Conservation (phyloP, 371 early-diverging fungal species). For the Rhizopus stolonifer region DNA sequence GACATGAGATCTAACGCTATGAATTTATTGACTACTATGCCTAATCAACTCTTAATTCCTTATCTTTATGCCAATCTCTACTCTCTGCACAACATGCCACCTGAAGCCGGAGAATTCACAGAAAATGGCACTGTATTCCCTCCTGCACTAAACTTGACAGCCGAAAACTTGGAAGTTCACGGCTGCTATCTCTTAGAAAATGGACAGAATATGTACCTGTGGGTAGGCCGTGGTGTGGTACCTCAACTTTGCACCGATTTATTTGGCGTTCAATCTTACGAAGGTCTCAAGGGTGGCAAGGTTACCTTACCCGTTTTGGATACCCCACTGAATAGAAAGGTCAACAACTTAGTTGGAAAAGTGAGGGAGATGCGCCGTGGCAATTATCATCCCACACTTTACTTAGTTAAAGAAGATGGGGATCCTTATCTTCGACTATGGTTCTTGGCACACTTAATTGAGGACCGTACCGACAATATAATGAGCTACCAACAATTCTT, state of each 20-base stretch:
- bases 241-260: constrained; percentile 75
- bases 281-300: constrained; percentile 63
- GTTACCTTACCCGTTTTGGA: constrained; percentile 60
- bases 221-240: constrained; percentile 81
- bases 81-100: constrained; percentile 81
- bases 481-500: constrained; percentile 87
- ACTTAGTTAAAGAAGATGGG: constrained; percentile 91
- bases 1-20: constrained; percentile 74
- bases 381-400: constrained; percentile 63
- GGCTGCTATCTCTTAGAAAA: constrained; percentile 87
- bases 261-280: constrained; percentile 63
- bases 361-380: constrained; percentile 60
- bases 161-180: constrained; percentile 80
- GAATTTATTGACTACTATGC: constrained; percentile 72
- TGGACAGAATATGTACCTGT: constrained; percentile 82
- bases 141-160: constrained; percentile 75
- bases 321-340: constrained; percentile 56
- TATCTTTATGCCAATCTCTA: constrained; percentile 80
- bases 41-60: constrained; percentile 76
- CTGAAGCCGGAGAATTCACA: constrained; percentile 62
- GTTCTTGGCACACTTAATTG: constrained; percentile 87
- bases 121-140: constrained; percentile 67
- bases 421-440: constrained; percentile 80
- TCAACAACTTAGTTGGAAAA: constrained; percentile 59
- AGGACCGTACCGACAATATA: constrained; percentile 85